These are phyloP conservation scores for Sporothrix globosa DNA, from an alignment of 2,329 filamentous ascomycete genomes.

Conservation along the genomic window DNA sequence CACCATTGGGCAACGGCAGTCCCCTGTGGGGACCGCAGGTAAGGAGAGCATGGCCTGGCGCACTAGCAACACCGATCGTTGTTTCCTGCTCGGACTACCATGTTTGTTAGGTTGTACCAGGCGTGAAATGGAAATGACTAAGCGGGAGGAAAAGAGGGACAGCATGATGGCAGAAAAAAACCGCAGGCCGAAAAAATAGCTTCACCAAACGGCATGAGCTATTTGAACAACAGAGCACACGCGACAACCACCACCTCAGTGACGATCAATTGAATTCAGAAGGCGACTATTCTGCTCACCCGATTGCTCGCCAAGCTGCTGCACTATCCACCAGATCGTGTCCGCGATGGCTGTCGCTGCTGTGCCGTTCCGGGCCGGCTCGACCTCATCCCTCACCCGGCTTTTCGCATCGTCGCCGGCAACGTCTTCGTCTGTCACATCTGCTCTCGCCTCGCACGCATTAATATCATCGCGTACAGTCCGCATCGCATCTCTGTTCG, in stretches of 20 bases:
- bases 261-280: slow-evolving; percentile 16
- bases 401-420: slow-evolving; percentile 24
- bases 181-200: slow-evolving; percentile 13
- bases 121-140: slow-evolving; percentile 19
- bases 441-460: slow-evolving; percentile 21
- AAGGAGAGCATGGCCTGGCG: slow-evolving; percentile 29
- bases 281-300: neutral
- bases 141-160: slow-evolving; percentile 13
- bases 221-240: slow-evolving; percentile 10
- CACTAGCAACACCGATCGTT: slow-evolving; percentile 28
- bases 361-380: slow-evolving; percentile 32
- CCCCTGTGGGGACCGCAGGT: slow-evolving; percentile 18
- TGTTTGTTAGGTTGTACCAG: neutral
- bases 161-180: slow-evolving; percentile 17
- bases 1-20: slow-evolving; percentile 31
- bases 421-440: slow-evolving; percentile 24
- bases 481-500: slow-evolving; percentile 49
- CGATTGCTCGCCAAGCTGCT: neutral
- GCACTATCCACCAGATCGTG: slow-evolving; percentile 6
- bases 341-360: slow-evolving; percentile 24
- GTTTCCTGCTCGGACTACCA: slow-evolving; percentile 21
- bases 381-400: slow-evolving; percentile 29
- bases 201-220: slow-evolving; percentile 16
- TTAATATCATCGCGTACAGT: slow-evolving; percentile 29
- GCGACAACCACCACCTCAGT: slow-evolving; percentile 7